Percentiles rank a stretch among this genome's conserved stretches.
phyloP scores from a whole-genome alignment of 2,329 filamentous ascomycete species.

The Cordyceps fumosorosea region DNA sequence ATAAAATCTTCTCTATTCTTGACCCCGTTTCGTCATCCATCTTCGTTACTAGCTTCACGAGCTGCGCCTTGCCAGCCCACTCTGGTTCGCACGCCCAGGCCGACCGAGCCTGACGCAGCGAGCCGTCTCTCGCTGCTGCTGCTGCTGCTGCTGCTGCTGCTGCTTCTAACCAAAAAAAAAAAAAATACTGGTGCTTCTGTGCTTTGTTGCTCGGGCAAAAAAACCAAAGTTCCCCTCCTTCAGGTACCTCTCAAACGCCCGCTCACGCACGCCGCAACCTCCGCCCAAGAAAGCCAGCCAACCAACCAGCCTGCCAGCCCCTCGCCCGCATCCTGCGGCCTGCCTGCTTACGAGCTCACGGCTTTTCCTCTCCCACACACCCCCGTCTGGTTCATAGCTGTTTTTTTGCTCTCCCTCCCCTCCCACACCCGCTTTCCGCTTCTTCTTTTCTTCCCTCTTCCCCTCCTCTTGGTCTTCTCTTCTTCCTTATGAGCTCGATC shows the following conservation, averaged over 20 bases:
- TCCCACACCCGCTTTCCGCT: constrained; percentile 15
- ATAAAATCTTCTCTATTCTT: neutral
- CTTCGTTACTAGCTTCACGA: neutral
- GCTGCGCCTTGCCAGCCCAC: constrained; percentile 2
- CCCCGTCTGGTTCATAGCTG: neutral
- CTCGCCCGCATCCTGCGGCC: neutral
- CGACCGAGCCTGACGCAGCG: neutral
- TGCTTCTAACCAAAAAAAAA: neutral
- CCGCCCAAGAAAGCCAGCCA: neutral
- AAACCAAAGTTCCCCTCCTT: neutral
- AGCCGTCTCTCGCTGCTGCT: too few species aligned
- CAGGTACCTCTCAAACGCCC: neutral
- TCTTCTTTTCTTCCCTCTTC: constrained; percentile 8
- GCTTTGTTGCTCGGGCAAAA: neutral
- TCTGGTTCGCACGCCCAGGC: neutral
- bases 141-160: neutral
- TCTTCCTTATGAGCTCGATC: constrained; percentile 64
- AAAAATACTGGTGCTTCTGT: neutral
- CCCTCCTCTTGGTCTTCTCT: constrained; percentile 20
- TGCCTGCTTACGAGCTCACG: constrained; percentile 9
- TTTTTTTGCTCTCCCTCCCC: constrained; percentile 12
- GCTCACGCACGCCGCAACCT: neutral
- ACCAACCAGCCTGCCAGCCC: neutral
- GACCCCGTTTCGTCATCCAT: neutral
- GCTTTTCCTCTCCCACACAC: constrained; percentile 10